These are phyloP conservation scores for Tephrocybe rancida DNA, from an alignment of 768 basidiomycete genomes.

Conservation along the genomic window DNA sequence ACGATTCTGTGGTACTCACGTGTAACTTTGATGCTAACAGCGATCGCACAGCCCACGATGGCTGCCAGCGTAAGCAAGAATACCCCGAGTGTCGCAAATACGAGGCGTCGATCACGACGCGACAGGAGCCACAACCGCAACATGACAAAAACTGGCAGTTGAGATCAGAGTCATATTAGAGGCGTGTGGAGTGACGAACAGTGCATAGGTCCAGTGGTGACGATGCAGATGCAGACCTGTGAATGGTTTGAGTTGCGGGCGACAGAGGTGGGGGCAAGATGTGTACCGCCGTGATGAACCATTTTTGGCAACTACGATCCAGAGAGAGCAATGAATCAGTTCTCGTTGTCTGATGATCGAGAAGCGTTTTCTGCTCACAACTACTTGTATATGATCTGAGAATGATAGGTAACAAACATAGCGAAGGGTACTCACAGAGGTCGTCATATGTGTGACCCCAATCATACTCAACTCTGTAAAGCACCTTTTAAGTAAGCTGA, in stretches of 20 bases:
- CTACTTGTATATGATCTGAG: slow-evolving; percentile 3
- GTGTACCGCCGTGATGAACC: slow-evolving; percentile 18
- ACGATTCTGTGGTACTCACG: slow-evolving; percentile 23
- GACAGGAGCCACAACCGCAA: slow-evolving; percentile 42
- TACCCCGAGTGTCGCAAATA: slow-evolving; percentile 28
- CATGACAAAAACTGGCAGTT: slow-evolving; percentile 34
- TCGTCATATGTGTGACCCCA: background rate
- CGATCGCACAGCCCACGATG: slow-evolving; percentile 22
- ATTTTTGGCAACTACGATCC: slow-evolving; percentile 11
- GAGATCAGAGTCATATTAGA: background rate
- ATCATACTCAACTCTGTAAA: slow-evolving; percentile 7
- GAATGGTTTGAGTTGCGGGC: background rate
- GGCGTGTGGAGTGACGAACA: slow-evolving; percentile 23
- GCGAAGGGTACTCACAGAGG: background rate
- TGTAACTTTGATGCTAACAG: slow-evolving; percentile 25
- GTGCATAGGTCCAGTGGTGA: slow-evolving; percentile 36
- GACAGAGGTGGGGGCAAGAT: background rate
- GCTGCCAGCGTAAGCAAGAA: slow-evolving; percentile 31
- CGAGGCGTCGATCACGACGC: slow-evolving; percentile 25
- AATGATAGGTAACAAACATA: background rate
- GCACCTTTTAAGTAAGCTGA: background rate
- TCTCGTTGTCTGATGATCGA: no score
- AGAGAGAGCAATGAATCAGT: background rate
- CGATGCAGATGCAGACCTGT: slow-evolving; percentile 35
- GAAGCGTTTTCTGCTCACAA: slow-evolving; percentile 9